A percentile compares a stretch with the other conserved stretches of the same genome.
Evolutionary conservation across 257 asterid species (phyloP).

Genomic region (Sherardia arvensis): DNA sequence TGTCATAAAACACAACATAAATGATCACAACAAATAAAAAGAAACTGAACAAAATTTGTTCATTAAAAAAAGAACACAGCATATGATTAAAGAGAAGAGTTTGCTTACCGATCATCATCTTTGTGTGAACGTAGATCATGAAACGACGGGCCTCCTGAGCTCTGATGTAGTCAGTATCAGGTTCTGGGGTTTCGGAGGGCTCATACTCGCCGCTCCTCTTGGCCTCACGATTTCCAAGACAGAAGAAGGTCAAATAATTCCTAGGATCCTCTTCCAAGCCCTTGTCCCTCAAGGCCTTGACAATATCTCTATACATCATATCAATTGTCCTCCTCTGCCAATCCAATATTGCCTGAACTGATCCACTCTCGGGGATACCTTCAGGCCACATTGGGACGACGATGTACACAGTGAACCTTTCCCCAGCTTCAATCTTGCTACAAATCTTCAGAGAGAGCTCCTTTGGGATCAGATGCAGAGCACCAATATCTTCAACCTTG

Average conservation of each 20-base stretch:
- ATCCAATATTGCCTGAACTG: slow-evolving; percentile 82
- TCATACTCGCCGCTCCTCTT: slow-evolving; percentile 68
- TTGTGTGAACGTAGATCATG: slow-evolving; percentile 90
- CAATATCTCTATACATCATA: slow-evolving; percentile 74
- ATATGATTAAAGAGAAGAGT: not conserved
- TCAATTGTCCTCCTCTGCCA: slow-evolving; percentile 81
- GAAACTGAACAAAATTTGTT: too few species aligned
- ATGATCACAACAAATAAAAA: not conserved
- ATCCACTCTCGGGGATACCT: slow-evolving; percentile 81
- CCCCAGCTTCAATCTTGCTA: slow-evolving; percentile 75
- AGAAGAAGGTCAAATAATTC: slow-evolving; percentile 68
- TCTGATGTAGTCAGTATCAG: slow-evolving; percentile 48
- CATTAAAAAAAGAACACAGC: too few species aligned
- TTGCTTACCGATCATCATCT: slow-evolving; percentile 75
- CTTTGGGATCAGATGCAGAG: slow-evolving; percentile 63
- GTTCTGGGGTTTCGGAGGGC: slow-evolving; percentile 63
- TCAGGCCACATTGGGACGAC: slow-evolving; percentile 95
- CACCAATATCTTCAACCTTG: slow-evolving; percentile 63
- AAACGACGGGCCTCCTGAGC: slow-evolving; percentile 87
- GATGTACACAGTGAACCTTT: slow-evolving; percentile 59
- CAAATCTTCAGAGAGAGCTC: slow-evolving; percentile 75
- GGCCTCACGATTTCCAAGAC: slow-evolving; percentile 72
- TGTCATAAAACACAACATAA: slow-evolving; percentile 18
- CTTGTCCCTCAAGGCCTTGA: slow-evolving; percentile 48
- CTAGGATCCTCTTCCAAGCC: slow-evolving; percentile 70